A percentile compares a stretch with the other conserved stretches of the same genome.
Conservation (phyloP, 257 asterid species). For the Solanum pinnatisectum region DNA sequence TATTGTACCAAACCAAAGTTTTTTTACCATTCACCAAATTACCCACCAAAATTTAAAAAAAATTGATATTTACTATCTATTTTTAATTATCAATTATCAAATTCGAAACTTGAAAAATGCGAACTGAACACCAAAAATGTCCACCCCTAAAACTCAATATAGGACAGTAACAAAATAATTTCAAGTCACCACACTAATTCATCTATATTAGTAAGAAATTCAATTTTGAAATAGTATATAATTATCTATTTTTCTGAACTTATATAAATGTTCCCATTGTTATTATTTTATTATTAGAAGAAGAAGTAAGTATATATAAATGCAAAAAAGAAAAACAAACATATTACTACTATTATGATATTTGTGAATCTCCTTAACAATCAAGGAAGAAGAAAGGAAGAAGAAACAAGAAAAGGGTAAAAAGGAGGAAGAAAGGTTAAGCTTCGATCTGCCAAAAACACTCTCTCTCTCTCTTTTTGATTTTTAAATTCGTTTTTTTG, state of each 20-base stretch:
- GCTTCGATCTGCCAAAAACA: constrained; percentile 38
- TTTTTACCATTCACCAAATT: too few relatives aligned
- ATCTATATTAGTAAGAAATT: too few relatives aligned
- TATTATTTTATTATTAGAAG: neutral
- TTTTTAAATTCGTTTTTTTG: neutral
- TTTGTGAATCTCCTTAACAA: neutral
- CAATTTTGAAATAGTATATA: neutral
- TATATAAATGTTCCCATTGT: neutral
- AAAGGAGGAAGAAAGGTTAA: constrained; percentile 23
- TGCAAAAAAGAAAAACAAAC: neutral
- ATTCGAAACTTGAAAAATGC: too few relatives aligned
- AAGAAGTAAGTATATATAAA: neutral
- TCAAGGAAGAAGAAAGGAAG: constrained; percentile 28
- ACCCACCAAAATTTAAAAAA: neutral
- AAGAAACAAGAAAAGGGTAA: constrained; percentile 44
- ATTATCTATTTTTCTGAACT: neutral
- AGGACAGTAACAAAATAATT: neutral
- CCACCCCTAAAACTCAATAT: neutral
- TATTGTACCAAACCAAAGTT: too few relatives aligned
- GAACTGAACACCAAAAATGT: neutral
- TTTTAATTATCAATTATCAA: too few relatives aligned
- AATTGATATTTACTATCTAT: neutral
- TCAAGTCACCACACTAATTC: neutral
- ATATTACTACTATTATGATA: neutral
- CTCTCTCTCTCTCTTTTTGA: constrained; percentile 1